Percentiles rank a stretch among this genome's conserved stretches.
These are phyloP conservation scores for Diplodia seriata DNA, from an alignment of 2,329 filamentous ascomycete genomes.

Conservation along the genomic window DNA sequence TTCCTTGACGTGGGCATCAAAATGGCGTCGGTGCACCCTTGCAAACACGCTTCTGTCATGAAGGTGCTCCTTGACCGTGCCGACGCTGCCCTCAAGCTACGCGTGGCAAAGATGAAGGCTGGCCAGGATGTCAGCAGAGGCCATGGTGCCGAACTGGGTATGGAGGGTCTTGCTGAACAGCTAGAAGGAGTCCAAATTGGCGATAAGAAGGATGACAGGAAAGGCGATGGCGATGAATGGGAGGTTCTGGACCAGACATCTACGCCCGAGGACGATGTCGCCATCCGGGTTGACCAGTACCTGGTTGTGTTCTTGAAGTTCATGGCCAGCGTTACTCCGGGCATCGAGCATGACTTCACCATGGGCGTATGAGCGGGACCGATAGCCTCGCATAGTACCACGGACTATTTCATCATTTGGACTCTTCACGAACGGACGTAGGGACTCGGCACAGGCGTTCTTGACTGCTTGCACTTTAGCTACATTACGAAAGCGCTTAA, in stretches of 20 bases:
- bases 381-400: not conserved
- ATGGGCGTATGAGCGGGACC: slow-evolving; percentile 77
- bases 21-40: slow-evolving; percentile 96
- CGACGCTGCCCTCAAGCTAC: slow-evolving; percentile 88
- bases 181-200: slow-evolving; percentile 68
- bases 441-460: slow-evolving; percentile 18
- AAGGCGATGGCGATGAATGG: slow-evolving; percentile 65
- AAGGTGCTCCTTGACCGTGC: slow-evolving; percentile 95
- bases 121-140: slow-evolving; percentile 59
- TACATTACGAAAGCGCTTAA: slow-evolving; percentile 8
- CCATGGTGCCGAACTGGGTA: slow-evolving; percentile 59
- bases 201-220: slow-evolving; percentile 54
- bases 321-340: slow-evolving; percentile 78
- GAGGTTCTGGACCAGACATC: slow-evolving; percentile 63
- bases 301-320: slow-evolving; percentile 87
- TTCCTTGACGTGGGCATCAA: slow-evolving; percentile 92
- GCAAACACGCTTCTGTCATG: slow-evolving; percentile 97
- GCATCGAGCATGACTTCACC: slow-evolving; percentile 97
- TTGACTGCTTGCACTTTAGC: slow-evolving; percentile 1
- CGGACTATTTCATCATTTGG: slow-evolving; percentile 1
- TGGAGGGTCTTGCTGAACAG: slow-evolving; percentile 87
- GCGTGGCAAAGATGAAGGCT: slow-evolving; percentile 79
- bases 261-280: slow-evolving; percentile 73
- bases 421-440: not conserved
- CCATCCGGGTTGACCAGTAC: slow-evolving; percentile 88